These are phyloP conservation scores for Leishmania aethiopica DNA, from an alignment of 208 protist genomes.

Conservation along the genomic window DNA sequence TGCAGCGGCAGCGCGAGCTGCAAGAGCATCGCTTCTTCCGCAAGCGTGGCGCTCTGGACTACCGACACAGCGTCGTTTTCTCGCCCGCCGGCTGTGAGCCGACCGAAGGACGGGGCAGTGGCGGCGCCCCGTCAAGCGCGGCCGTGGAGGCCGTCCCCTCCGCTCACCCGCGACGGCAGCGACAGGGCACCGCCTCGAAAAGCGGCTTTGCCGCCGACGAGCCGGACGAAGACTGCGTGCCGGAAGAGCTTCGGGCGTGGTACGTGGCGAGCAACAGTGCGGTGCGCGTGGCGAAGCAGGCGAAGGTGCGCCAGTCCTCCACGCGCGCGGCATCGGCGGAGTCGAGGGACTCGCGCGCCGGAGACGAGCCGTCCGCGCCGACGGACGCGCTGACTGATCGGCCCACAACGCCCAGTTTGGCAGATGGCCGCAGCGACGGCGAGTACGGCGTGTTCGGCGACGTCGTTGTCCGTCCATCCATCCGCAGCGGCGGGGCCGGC, in stretches of 20 bases:
- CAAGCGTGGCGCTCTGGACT: slow-evolving; percentile 24
- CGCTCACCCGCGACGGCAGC: not conserved
- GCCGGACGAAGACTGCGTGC: slow-evolving; percentile 4
- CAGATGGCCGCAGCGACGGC: not conserved
- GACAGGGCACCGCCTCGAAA: not conserved
- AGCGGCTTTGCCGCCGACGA: not conserved
- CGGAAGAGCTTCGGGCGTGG: slow-evolving; percentile 24
- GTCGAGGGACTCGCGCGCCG: not conserved
- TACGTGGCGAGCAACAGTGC: slow-evolving; percentile 18
- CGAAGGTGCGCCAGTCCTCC: not conserved
- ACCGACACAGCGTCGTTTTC: slow-evolving; percentile 15
- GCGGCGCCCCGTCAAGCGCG: not conserved
- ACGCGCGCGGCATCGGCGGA: not conserved
- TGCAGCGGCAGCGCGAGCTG: slow-evolving; percentile 14
- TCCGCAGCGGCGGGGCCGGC: slow-evolving; percentile 39
- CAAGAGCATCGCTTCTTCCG: slow-evolving; percentile 10
- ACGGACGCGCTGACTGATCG: not conserved
- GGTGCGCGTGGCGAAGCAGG: not conserved
- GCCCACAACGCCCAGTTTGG: not conserved
- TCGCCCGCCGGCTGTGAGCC: not conserved
- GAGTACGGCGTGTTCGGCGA: not conserved
- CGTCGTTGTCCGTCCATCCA: not conserved
- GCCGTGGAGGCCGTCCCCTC: too few species aligned
- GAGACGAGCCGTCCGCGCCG: not conserved
- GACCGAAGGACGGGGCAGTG: not conserved